Conservation (phyloP, 2,329 filamentous ascomycete species). For the Herpotrichia juniperi region DNA sequence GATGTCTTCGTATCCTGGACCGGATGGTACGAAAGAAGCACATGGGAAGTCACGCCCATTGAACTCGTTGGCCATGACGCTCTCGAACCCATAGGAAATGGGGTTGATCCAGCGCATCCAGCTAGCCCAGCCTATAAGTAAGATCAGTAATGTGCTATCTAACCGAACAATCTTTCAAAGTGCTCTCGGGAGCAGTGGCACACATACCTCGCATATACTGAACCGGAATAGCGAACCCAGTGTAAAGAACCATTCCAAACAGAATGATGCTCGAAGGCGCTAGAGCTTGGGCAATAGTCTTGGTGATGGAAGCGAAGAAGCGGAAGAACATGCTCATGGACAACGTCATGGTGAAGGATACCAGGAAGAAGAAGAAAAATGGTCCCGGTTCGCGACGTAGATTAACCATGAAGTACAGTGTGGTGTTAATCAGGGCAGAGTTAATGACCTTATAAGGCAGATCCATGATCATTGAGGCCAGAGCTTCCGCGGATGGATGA, state of each 20-base stretch:
- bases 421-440: conserved; percentile 73
- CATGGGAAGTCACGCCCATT: conserved; percentile 40
- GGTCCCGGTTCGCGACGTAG: conserved; percentile 71
- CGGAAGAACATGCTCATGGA: conserved; percentile 85
- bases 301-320: conserved; percentile 74
- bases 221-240: conserved; percentile 67
- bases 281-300: conserved; percentile 61
- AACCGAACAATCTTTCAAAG: background rate
- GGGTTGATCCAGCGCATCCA: conserved; percentile 71
- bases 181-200: background rate
- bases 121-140: conserved; percentile 57
- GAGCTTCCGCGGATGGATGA: conserved; percentile 81
- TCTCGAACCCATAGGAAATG: conserved; percentile 79
- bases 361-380: conserved; percentile 82
- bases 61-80: conserved; percentile 77
- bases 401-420: conserved; percentile 84
- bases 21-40: conserved; percentile 51
- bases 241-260: background rate
- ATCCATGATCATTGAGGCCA: conserved; percentile 81
- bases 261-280: background rate
- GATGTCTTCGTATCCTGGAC: conserved; percentile 36
- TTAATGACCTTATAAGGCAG: conserved; percentile 78
- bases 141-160: too few relatives aligned
- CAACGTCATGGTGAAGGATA: conserved; percentile 61
- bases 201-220: conserved; percentile 66